Conservation (phyloP, 768 basidiomycete genomes). For the Tricholoma flavovirens region DNA sequence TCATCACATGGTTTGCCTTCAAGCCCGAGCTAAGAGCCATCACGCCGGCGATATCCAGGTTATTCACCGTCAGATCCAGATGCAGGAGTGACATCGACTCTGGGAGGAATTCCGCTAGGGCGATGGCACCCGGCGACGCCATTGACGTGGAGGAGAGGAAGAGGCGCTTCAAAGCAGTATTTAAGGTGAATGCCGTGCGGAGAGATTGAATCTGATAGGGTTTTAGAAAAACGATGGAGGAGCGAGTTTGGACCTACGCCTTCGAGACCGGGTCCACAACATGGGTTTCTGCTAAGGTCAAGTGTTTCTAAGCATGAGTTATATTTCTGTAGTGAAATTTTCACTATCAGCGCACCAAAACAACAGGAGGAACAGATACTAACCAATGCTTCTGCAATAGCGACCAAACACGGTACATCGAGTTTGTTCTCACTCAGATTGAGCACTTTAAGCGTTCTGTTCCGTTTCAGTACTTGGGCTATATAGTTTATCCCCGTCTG, state of each 20-base stretch:
- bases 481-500: constrained; percentile 80
- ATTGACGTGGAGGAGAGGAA: constrained; percentile 85
- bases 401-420: constrained; percentile 71
- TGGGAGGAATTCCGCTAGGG: constrained; percentile 93
- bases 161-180: constrained; percentile 84
- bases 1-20: constrained; percentile 77
- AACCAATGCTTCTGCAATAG: constrained; percentile 86
- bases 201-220: constrained; percentile 67
- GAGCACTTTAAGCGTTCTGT: constrained; percentile 88
- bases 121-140: constrained; percentile 82
- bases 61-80: constrained; percentile 83
- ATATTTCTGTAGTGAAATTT: constrained; percentile 62
- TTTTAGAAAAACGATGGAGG: not conserved
- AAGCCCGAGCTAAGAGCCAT: constrained; percentile 88
- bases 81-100: constrained; percentile 85
- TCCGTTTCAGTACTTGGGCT: constrained; percentile 93
- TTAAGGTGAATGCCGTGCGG: constrained; percentile 89
- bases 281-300: constrained; percentile 90
- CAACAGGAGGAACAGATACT: constrained; percentile 27
- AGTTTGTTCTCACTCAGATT: constrained; percentile 95
- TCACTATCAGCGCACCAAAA: not conserved
- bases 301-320: constrained; percentile 91
- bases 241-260: constrained; percentile 54
- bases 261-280: constrained; percentile 82
- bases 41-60: constrained; percentile 83